Conservation (phyloP, 108 stramenopile species). For the Nitzschia palea region DNA sequence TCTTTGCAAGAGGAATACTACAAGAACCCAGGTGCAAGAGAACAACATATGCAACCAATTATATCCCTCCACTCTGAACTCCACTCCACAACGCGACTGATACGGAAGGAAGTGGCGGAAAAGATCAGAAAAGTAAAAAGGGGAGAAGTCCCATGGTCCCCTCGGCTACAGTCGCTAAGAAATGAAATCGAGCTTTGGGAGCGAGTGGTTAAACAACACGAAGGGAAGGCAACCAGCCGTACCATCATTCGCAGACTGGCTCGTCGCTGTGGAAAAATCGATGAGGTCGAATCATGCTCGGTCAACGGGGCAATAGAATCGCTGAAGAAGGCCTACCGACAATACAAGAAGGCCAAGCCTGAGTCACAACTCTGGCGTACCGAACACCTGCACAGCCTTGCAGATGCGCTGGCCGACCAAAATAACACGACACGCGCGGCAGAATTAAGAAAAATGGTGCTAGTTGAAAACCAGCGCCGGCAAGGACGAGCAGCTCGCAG, state of each 20-base stretch:
- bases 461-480: background rate
- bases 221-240: background rate
- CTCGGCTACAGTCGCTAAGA: background rate
- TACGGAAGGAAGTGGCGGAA: background rate
- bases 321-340: background rate
- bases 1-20: background rate
- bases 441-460: background rate
- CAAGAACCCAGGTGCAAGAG: background rate
- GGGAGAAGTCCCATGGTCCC: constrained; percentile 1
- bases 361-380: background rate
- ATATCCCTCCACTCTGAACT: background rate
- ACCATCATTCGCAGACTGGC: background rate
- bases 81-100: background rate
- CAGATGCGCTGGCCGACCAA: background rate
- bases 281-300: background rate
- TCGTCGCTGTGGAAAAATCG: background rate
- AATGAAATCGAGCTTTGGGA: background rate
- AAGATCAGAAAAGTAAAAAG: background rate
- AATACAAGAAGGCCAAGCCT: background rate
- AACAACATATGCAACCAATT: background rate
- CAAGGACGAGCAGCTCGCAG: background rate
- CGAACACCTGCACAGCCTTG: background rate
- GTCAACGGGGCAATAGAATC: background rate
- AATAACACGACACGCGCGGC: background rate
- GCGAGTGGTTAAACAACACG: background rate